Base-by-base conservation (phyloP, 805 yeast species). In the Kodamaea hsintzibuensis region DNA sequence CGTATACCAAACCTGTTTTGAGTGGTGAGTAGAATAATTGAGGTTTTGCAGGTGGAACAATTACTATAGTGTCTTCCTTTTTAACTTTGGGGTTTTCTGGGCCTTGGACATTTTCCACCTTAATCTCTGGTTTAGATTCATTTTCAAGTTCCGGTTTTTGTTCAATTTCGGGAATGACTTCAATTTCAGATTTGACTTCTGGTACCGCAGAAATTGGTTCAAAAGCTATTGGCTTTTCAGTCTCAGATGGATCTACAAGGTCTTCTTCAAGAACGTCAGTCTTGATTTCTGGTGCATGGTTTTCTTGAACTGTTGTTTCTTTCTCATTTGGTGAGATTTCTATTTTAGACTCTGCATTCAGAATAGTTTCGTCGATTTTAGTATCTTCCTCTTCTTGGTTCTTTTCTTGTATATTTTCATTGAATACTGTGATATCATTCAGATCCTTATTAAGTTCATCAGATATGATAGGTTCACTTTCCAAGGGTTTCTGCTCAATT, bases 1-100 rank as follows among this genome's bases (percentile, higher is more conserved):
- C 99, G 71, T 95, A 95, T 55, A 96, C 93, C 7, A 95, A 74
- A 0, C 99, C 99, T 0, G 99, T 93, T 68, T 91, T 93, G 63
- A 88, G 72, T 1, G 89, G 89, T 19, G 82, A 78, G 66, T 89
- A 89, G 51, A 79, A 78, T n/a, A 89, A 74, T 56, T 85, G 84
- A 1, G 96, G 93, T 35, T 78, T 76, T 10, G 81, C 79, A 7
- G 75, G 74, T 3, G 91, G 88, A 1, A 86, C 88, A 30, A 73
- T 74, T 16, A 73, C 66, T 40, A 68, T 56, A 37, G 54, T 46
- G 7, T 30, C 25, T 33, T 22, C 25, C n/a, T 19, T 12, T 25
- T 38, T 19, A n/a, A 17, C 22, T 13, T 8, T 43, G 9, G 33
- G n/a, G 8, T 42, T 25, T 35, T 43, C 44, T 27, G 10, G 13